Evolutionary conservation across 768 basidiomycete species (phyloP), one percentile per base, ranked within the genome.

Genomic region (Lactarius tabidus): DNA sequence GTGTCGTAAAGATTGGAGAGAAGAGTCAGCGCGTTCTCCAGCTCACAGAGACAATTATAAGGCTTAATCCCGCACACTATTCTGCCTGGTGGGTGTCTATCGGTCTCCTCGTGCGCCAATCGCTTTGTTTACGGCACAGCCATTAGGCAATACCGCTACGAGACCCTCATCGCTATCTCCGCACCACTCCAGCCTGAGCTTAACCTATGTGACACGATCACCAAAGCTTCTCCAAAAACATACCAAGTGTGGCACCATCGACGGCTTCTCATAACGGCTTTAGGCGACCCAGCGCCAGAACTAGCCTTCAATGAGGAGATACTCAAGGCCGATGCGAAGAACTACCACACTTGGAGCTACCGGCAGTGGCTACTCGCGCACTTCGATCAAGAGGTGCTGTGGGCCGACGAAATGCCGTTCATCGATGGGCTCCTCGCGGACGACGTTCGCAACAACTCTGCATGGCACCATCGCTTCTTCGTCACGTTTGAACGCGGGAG

Each of bases 331-430:
- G 97, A 99, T 73, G 77, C 85, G 53, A 99, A 99, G 84, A 99
- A 99, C 79, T 99, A 99, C 75, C 96, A 98, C 75, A 98, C 97
- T 0, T 99, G 97, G 97, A 91, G 92, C 9, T 96, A 98, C 76
- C 84, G 96, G 8, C 95, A 99, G 75, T 98, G 95, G 94, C 75
- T 95, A 15, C 85, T 97, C 51, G 88, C 91, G 10, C 85, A 89
- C 73, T 95, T 95, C 79, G 86, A 88, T 70, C 81, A 87, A 63
- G 81, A 84, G 39, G 80, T 76, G n/a, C 70, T 93, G 67, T 94
- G 91, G 91, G 76, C 68, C 1, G 81, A 79, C 17, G 94, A 96
- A 76, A 78, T 91, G n/a, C 81, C 84, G 52, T 94, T 88, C 69
- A 81, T 88, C 38, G 88, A 94, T 67, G 70, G 74, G 63, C 84